These are phyloP conservation scores for Mycotypha africana DNA, from an alignment of 371 early-diverging fungal species.

Conservation along the genomic window DNA sequence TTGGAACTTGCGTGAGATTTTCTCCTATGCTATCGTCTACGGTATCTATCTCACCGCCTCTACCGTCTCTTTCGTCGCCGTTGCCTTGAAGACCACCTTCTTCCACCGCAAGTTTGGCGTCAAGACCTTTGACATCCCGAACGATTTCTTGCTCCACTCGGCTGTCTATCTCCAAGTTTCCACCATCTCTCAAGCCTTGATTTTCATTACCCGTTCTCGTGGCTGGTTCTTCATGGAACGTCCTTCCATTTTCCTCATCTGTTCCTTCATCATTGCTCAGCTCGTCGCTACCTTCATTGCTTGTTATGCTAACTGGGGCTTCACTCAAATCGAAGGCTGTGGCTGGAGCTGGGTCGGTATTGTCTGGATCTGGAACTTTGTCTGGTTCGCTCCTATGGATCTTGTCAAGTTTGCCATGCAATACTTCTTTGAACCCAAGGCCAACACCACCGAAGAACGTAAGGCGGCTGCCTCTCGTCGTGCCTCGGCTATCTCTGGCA, in stretches of 20 bases:
- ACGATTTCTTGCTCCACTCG: constrained; percentile 44
- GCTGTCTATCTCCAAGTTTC: constrained; percentile 55
- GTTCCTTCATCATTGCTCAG: constrained; percentile 51
- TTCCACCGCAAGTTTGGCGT: constrained; percentile 40
- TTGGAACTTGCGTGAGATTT: constrained; percentile 56
- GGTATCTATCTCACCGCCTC: constrained; percentile 51
- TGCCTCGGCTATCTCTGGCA: constrained; percentile 20
- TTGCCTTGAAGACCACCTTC: constrained; percentile 35
- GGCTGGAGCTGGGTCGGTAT: constrained; percentile 55
- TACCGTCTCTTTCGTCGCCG: constrained; percentile 46
- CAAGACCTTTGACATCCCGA: constrained; percentile 21
- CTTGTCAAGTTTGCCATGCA: constrained; percentile 67
- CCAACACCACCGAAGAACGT: constrained; percentile 2
- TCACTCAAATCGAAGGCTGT: constrained; percentile 47
- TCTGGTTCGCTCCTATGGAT: constrained; percentile 70
- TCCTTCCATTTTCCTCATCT: constrained; percentile 39
- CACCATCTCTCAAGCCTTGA: constrained; percentile 53
- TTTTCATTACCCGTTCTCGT: constrained; percentile 55
- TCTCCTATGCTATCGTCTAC: constrained; percentile 49
- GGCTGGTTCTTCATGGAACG: constrained; percentile 49
- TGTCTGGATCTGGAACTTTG: constrained; percentile 71
- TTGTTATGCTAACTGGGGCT: constrained; percentile 59
- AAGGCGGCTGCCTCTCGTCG: constrained; percentile 15
- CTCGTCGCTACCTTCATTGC: constrained; percentile 52
- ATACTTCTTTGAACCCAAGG: constrained; percentile 39